phyloP scores from a whole-genome alignment of 306 rosid species.

The Rosa lucieae region DNA sequence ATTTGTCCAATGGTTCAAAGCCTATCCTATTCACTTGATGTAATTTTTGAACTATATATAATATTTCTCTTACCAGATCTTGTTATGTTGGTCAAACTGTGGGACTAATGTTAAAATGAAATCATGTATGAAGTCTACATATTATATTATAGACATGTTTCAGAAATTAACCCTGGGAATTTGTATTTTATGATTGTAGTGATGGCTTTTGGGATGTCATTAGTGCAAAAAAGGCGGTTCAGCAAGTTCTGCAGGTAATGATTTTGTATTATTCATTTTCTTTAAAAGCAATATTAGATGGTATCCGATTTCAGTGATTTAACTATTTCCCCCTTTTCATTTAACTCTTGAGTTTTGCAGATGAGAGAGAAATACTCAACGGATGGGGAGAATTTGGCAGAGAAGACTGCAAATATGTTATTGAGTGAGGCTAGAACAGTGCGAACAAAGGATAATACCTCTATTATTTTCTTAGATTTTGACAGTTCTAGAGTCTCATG shows the following conservation, averaged over 20 bases:
- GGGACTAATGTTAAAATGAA: not conserved
- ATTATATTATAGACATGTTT: not conserved
- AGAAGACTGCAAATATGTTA: conserved; percentile 73
- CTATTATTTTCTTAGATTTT: conserved; percentile 90
- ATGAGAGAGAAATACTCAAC: conserved; percentile 49
- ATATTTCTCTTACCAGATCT: not conserved
- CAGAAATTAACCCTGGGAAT: not conserved
- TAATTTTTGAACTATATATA: not conserved
- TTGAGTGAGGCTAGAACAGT: conserved; percentile 86
- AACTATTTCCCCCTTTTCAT: not conserved
- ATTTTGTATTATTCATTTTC: not conserved
- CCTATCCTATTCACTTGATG: not conserved
- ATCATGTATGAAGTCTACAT: not conserved
- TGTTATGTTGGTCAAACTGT: not conserved
- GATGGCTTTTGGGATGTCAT: conserved; percentile 98
- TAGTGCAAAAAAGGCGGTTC: conserved; percentile 66
- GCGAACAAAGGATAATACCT: conserved; percentile 96
- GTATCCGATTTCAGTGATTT: not conserved
- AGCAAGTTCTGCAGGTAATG: conserved; percentile 76
- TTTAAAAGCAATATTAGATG: not conserved
- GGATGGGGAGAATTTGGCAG: conserved; percentile 59
- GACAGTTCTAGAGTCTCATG: conserved; percentile 58
- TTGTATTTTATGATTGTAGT: conserved; percentile 47
- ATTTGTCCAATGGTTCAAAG: not conserved
- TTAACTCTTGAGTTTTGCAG: conserved; percentile 37